A percentile compares a stretch with the other conserved stretches of the same genome.
phyloP scores from a whole-genome alignment of 768 basidiomycete genomes.

The Imleria badia region DNA sequence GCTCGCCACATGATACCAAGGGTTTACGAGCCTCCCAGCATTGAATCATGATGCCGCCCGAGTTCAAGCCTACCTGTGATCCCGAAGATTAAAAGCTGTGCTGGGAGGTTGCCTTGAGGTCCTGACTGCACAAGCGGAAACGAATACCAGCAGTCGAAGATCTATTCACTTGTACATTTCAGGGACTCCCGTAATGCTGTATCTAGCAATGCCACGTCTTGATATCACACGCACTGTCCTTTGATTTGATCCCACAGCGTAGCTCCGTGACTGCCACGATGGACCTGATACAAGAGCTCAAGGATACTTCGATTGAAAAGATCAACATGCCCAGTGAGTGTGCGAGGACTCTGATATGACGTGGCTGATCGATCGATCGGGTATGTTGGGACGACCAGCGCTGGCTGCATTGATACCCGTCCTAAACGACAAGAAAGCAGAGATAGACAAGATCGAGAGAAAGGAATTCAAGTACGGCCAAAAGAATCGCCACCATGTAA shows the following conservation, averaged over 20 bases:
- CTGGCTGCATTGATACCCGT: conserved; percentile 48
- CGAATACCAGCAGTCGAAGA: too few species aligned
- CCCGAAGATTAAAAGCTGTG: too few species aligned
- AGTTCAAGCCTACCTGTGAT: too few species aligned
- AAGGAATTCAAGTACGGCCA: conserved; percentile 59
- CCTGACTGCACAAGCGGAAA: too few species aligned
- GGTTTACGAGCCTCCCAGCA: too few species aligned
- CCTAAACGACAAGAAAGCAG: conserved; percentile 44
- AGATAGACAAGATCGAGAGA: conserved; percentile 48
- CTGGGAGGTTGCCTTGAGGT: too few species aligned
- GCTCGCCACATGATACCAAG: too few species aligned
- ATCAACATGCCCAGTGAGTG: conserved; percentile 37
- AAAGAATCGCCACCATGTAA: conserved; percentile 40
- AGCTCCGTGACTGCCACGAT: conserved; percentile 26
- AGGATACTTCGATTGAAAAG: conserved; percentile 30
- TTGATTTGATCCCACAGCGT: neutral
- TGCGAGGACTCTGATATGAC: neutral
- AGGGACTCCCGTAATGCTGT: neutral
- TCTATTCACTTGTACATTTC: too few species aligned
- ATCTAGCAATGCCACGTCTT: neutral
- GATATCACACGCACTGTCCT: neutral
- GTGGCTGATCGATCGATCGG: conserved; percentile 7
- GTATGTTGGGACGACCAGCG: conserved; percentile 33
- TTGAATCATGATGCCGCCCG: too few species aligned
- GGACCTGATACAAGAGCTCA: conserved; percentile 36